phyloP scores from a whole-genome alignment of 352 stramenopile species.

The Stephanocyclus meneghinianus region DNA sequence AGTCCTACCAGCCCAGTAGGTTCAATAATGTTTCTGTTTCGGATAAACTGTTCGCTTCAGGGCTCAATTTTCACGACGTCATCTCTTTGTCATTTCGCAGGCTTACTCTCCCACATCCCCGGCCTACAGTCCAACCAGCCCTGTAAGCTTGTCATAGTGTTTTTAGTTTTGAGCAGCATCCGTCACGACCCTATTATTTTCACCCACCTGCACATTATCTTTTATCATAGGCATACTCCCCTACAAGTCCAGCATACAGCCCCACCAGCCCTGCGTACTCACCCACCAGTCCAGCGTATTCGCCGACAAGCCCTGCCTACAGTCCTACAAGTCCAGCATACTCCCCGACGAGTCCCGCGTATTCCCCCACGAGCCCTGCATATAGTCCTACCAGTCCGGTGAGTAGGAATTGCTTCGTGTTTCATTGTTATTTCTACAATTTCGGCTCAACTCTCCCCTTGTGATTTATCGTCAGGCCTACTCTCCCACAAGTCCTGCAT shows the following conservation, averaged over 20 bases:
- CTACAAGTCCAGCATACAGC: constrained; percentile 78
- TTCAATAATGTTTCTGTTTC: constrained; percentile 67
- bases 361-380: constrained; percentile 80
- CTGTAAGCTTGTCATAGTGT: constrained; percentile 85
- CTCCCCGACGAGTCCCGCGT: constrained; percentile 81
- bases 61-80: constrained; percentile 79
- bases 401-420: not conserved
- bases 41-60: not conserved
- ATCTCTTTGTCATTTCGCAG: constrained; percentile 71
- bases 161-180: constrained; percentile 45
- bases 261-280: constrained; percentile 84
- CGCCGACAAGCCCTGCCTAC: constrained; percentile 84
- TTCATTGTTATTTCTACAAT: not conserved
- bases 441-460: not conserved
- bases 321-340: constrained; percentile 69
- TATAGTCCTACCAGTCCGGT: constrained; percentile 83
- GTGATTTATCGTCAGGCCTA: not conserved
- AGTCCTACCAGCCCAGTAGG: constrained; percentile 67
- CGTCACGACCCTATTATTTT: too few relatives aligned
- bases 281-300: constrained; percentile 74
- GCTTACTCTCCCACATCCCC: constrained; percentile 13
- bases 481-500: constrained; percentile 49
- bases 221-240: constrained; percentile 70
- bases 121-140: constrained; percentile 85
- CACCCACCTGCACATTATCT: too few relatives aligned